Conservation (phyloP, 805 yeast genomes). For the Pichia pseudocactophila region DNA sequence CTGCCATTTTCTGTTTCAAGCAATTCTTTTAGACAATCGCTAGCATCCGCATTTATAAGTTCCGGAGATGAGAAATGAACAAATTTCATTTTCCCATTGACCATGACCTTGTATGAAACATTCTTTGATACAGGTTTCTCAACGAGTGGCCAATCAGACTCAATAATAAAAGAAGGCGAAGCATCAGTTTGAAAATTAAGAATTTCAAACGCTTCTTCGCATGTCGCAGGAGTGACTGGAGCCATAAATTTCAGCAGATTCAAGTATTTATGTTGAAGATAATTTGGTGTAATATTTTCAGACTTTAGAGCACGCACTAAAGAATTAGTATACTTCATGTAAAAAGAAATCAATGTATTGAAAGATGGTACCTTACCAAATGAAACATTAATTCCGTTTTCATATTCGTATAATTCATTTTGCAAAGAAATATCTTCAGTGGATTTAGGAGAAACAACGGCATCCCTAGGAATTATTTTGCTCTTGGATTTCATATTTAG, state of each 20-base stretch:
- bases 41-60: constrained; percentile 27
- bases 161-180: constrained; percentile 36
- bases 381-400: constrained; percentile 48
- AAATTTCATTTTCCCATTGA: constrained; percentile 65
- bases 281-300: constrained; percentile 20
- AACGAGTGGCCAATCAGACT: constrained; percentile 56
- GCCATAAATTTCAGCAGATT: constrained; percentile 55
- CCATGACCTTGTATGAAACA: constrained; percentile 46
- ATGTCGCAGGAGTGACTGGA: constrained; percentile 73
- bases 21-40: constrained; percentile 31
- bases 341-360: constrained; percentile 83
- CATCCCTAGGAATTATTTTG: constrained; percentile 12
- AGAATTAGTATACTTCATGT: constrained; percentile 69
- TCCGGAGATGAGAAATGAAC: constrained; percentile 27
- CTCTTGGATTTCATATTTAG: constrained; percentile 16
- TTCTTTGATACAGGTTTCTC: constrained; percentile 31
- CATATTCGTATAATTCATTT: constrained; percentile 43
- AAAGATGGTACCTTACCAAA: constrained; percentile 51
- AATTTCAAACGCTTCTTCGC: constrained; percentile 75
- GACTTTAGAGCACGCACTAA: constrained; percentile 39
- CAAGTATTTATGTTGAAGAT: constrained; percentile 24
- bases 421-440: constrained; percentile 44
- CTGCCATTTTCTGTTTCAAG: constrained; percentile 28
- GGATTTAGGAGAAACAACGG: constrained; percentile 14
- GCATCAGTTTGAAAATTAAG: constrained; percentile 24